phyloP scores from a whole-genome alignment of 805 yeast genomes.

The Metschnikowia koreensis region DNA sequence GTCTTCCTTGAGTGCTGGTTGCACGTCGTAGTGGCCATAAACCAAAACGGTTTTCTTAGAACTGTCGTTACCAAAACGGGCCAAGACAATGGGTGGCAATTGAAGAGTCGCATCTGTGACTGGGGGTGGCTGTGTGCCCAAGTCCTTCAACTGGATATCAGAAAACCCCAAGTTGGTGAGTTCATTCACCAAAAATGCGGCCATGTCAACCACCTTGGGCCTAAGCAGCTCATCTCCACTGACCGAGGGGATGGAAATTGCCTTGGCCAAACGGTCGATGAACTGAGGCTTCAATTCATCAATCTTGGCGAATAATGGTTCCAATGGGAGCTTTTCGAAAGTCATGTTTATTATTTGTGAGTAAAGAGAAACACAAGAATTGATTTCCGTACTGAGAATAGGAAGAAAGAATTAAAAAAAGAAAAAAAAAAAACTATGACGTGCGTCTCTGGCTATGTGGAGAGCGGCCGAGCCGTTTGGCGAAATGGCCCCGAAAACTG shows the following conservation, averaged over 20 bases:
- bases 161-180: constrained; percentile 70
- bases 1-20: constrained; percentile 88
- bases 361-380: neutral
- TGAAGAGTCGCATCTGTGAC: constrained; percentile 62
- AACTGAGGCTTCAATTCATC: constrained; percentile 74
- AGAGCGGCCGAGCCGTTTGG: constrained; percentile 1
- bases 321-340: constrained; percentile 40
- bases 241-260: constrained; percentile 94
- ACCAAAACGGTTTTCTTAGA: constrained; percentile 82
- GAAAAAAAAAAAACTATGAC: neutral
- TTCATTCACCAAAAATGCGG: constrained; percentile 72
- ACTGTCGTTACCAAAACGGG: constrained; percentile 81
- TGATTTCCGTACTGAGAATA: neutral
- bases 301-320: constrained; percentile 57
- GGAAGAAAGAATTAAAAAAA: neutral
- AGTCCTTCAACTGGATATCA: constrained; percentile 76
- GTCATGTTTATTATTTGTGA: constrained; percentile 22
- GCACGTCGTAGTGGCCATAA: constrained; percentile 98
- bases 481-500: neutral
- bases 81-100: constrained; percentile 94
- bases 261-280: constrained; percentile 68
- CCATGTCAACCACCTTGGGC: constrained; percentile 88
- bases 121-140: constrained; percentile 93
- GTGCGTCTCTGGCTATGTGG: neutral
- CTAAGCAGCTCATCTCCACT: constrained; percentile 87